Evolutionary conservation across 345 rosid species (phyloP), one percentile per base, ranked within the genome.

Genomic region (Eucalyptus globulus): DNA sequence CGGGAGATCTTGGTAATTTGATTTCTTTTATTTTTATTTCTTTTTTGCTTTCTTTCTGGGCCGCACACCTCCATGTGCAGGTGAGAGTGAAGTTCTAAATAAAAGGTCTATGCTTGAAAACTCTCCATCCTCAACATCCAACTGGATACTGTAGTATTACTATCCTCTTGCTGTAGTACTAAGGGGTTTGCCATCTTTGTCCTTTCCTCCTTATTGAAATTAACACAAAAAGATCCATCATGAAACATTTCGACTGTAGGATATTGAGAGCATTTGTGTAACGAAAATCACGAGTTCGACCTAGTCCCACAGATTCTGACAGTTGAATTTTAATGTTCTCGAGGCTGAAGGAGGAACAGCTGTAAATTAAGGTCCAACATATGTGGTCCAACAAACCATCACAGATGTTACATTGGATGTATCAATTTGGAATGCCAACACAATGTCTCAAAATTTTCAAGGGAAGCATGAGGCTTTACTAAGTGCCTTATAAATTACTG

Each of bases 321-420:
- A 76, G 85, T 40, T 76, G 44, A 76, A 40, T 21, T 76, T 44
- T 40, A 40, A 76, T 22, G 47, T 24, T 40, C 85, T 76, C 24
- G 2, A 76, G 85, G 29, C 47, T 76, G 47, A 76, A 76, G 27
- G 47, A 76, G 83, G 47, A 76, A 37, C 47, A 21, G 29, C 83
- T 11, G 47, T 6, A 76, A 76, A 76, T 76, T 40, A 76, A 69
- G 69, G 97, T 99, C 93, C 99, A 76, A 37, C 2, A 5, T 76
- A 40, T 76, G 83, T 40, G 83, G 15, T 76, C 47, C 83, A 21
- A 76, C 27, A 76, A 40, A 21, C 47, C 83, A 76, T 22, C 47
- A 40, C 83, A 76, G 45, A 19, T 1, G 15, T 43, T 40, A 40
- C 24, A 76, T 76, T 22, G 47, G 81, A 40, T 21, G 83, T 37